Percentiles rank a stretch among this genome's conserved stretches.
Evolutionary conservation across 1,139 yeast species (phyloP).

Genomic region (Blastobotrys malaysiensis): DNA sequence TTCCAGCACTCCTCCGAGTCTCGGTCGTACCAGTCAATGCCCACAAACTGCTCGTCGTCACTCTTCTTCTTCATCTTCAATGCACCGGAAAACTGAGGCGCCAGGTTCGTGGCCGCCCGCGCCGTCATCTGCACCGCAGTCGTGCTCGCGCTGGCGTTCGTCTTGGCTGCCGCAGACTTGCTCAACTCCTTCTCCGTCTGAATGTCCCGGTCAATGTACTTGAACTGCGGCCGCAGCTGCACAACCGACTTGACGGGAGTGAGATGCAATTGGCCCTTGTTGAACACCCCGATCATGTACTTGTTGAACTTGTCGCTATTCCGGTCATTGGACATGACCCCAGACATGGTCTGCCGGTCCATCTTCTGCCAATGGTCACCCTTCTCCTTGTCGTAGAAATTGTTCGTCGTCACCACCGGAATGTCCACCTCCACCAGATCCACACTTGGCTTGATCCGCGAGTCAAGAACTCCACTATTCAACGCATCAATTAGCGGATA

Average conservation of each 20-base stretch:
- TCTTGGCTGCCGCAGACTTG: slow-evolving; percentile 35
- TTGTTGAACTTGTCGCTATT: slow-evolving; percentile 40
- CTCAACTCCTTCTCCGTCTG: slow-evolving; percentile 32
- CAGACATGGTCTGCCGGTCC: slow-evolving; percentile 57
- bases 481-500: slow-evolving; percentile 42
- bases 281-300: slow-evolving; percentile 49
- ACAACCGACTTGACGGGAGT: slow-evolving; percentile 62
- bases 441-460: slow-evolving; percentile 59
- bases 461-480: slow-evolving; percentile 41
- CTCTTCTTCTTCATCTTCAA: slow-evolving; percentile 65
- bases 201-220: slow-evolving; percentile 49
- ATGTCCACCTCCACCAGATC: slow-evolving; percentile 61
- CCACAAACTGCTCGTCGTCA: slow-evolving; percentile 63
- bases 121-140: slow-evolving; percentile 75
- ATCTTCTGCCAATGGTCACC: slow-evolving; percentile 60
- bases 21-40: slow-evolving; percentile 45
- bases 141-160: slow-evolving; percentile 44
- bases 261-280: slow-evolving; percentile 52
- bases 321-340: slow-evolving; percentile 32
- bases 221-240: slow-evolving; percentile 78
- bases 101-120: slow-evolving; percentile 54
- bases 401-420: slow-evolving; percentile 53
- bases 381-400: slow-evolving; percentile 61
- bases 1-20: slow-evolving; percentile 37
- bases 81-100: slow-evolving; percentile 73